Evolutionary conservation across 75 land plant species (phyloP), one percentile per base, ranked within the genome.

Genomic region (Selaginella moellendorffii): DNA sequence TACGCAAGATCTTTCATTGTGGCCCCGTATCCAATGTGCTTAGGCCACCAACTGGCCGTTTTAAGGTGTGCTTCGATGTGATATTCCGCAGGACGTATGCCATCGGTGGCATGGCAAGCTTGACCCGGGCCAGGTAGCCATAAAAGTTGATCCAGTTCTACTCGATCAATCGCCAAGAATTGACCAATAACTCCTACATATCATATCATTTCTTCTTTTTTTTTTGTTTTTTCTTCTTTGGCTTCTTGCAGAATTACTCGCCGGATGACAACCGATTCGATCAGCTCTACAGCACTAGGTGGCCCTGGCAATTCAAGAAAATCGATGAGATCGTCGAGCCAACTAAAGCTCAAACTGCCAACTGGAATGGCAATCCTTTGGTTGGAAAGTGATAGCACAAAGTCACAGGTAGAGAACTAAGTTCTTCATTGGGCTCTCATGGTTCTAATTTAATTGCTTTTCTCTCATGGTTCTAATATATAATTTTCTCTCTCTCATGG

Each of bases 21-120:
- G 99, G 96, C 2, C 99, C 99, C 19, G 91, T 95, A 30, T 86
- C 96, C 21, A 95, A 89, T n/a, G n/a, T n/a, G n/a, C n/a, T n/a
- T n/a, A n/a, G n/a, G n/a, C n/a, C n/a, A n/a, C n/a, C n/a, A n/a
- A n/a, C n/a, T n/a, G n/a, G n/a, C n/a, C n/a, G n/a, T 96, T 95
- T 89, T 64, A 75, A 95, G 96, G 99, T 95, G n/a, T n/a, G n/a
- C n/a, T n/a, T n/a, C n/a, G n/a, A n/a, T n/a, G n/a, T n/a, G n/a
- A 5, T 36, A 5, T 36, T 36, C 10, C 14, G 46, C 67, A 68
- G 70, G 28, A 68, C 62, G 2, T 68, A 61, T 63, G 68, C 52
- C 62, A 58, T 27, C 27, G 70, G 24, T 91, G 97, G 97, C 71
- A 81, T 63, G 79, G 84, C 1, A 77, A 58, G 54, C 69, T 88